These are phyloP conservation scores for Suillus plorans DNA, from an alignment of 768 basidiomycete genomes.

Conservation along the genomic window DNA sequence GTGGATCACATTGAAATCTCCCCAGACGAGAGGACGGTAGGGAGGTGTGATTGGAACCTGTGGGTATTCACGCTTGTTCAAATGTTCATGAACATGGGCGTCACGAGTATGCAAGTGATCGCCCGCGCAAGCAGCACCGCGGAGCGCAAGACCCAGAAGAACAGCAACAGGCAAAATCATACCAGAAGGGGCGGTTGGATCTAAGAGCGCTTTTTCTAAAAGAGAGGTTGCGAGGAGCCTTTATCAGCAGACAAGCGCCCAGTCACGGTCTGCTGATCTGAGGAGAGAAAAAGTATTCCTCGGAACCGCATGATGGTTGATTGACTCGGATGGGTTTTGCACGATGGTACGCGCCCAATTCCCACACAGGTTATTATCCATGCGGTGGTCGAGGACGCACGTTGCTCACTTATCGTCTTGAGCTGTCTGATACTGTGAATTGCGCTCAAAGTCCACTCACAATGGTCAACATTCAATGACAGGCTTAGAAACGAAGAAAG, in stretches of 20 bases:
- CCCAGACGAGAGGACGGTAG: constrained; percentile 72
- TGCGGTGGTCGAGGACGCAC: too few relatives aligned
- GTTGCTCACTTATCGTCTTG: too few relatives aligned
- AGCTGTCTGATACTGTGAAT: too few relatives aligned
- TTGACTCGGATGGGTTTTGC: too few relatives aligned
- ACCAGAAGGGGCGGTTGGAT: background rate
- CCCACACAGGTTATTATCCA: too few relatives aligned
- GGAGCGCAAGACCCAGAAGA: constrained; percentile 16
- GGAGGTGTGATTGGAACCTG: constrained; percentile 52
- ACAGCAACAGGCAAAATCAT: constrained; percentile 18
- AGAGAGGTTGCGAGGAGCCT: background rate
- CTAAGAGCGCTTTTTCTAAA: background rate
- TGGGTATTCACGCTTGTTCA: constrained; percentile 37
- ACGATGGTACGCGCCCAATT: too few relatives aligned
- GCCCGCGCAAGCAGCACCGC: constrained; percentile 20
- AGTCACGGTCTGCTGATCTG: too few relatives aligned
- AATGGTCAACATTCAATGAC: too few relatives aligned
- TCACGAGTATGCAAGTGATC: constrained; percentile 20
- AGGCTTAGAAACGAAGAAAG: too few relatives aligned
- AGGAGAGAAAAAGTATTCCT: too few relatives aligned
- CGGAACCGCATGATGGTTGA: too few relatives aligned
- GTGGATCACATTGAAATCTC: constrained; percentile 85
- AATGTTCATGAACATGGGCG: constrained; percentile 32
- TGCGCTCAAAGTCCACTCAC: too few relatives aligned
- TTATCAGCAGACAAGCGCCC: background rate